phyloP scores from a whole-genome alignment of 129 eudicot genomes.

The Silybum marianum region DNA sequence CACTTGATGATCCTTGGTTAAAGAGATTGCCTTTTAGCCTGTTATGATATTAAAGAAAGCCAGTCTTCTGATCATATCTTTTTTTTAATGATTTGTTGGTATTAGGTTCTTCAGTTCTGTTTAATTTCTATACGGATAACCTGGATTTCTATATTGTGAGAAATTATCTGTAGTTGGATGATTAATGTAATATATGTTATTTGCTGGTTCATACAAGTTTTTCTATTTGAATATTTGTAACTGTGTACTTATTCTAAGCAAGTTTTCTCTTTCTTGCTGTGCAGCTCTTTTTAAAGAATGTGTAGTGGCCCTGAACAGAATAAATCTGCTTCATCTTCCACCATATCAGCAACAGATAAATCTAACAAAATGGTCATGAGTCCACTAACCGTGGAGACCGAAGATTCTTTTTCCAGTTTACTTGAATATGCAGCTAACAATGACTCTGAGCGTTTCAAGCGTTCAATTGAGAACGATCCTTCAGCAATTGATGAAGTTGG shows the following conservation, averaged over 20 bases:
- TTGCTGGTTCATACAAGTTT: neutral
- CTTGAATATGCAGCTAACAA: conserved; percentile 85
- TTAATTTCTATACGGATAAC: neutral
- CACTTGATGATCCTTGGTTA: neutral
- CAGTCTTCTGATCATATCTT: neutral
- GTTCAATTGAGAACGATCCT: conserved; percentile 48
- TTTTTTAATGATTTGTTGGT: neutral
- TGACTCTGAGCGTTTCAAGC: conserved; percentile 65
- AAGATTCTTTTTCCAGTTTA: conserved; percentile 63
- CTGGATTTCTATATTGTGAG: neutral
- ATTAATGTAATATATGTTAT: neutral
- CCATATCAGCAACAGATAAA: conserved; percentile 16
- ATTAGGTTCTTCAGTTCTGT: neutral
- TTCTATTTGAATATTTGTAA: neutral
- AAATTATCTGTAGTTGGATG: neutral
- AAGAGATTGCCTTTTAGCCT: neutral
- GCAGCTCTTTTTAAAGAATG: conserved; percentile 47
- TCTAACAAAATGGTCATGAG: conserved; percentile 41
- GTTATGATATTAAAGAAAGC: neutral
- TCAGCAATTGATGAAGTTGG: conserved; percentile 68
- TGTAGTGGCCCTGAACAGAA: conserved; percentile 58
- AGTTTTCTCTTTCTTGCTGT: neutral
- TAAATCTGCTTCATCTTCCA: conserved; percentile 31
- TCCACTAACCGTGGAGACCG: conserved; percentile 55
- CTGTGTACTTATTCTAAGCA: neutral